Conservation (phyloP, 2,329 filamentous ascomycete genomes). For the Exophiala calicioides region DNA sequence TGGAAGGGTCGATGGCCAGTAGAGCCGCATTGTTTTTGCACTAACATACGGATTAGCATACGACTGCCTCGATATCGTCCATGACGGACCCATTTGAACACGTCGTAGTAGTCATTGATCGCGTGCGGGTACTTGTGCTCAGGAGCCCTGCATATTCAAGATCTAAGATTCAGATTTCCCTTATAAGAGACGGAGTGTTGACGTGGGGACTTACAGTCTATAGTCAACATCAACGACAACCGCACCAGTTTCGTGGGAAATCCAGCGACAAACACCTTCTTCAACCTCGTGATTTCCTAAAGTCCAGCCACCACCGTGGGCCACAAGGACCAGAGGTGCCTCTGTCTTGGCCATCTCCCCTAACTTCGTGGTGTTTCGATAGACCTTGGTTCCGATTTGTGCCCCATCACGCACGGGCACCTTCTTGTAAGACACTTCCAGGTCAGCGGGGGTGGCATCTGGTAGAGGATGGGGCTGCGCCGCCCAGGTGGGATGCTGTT, state of each 20-base stretch:
- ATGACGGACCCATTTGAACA: slow-evolving; percentile 7
- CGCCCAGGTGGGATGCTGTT: slow-evolving; percentile 4
- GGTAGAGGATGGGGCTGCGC: slow-evolving; percentile 1
- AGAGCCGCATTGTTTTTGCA: not conserved
- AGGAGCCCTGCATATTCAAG: slow-evolving; percentile 19
- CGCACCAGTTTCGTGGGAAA: slow-evolving; percentile 2
- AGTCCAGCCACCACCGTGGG: slow-evolving; percentile 2
- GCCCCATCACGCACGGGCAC: slow-evolving; percentile 3
- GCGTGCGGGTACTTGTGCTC: slow-evolving; percentile 29
- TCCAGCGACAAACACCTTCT: slow-evolving; percentile 9
- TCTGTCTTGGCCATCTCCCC: slow-evolving; percentile 2
- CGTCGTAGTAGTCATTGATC: slow-evolving; percentile 32
- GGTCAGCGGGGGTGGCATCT: not conserved
- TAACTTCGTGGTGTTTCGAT: no score
- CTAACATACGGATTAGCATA: not conserved
- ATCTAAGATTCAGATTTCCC: not conserved
- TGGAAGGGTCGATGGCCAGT: slow-evolving; percentile 3
- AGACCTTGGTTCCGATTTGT: slow-evolving; percentile 3
- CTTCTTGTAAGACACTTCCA: not conserved
- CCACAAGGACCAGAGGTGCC: slow-evolving; percentile 3
- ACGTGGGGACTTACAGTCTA: not conserved
- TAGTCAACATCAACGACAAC: slow-evolving; percentile 10
- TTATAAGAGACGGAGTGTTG: not conserved
- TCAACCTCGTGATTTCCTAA: slow-evolving; percentile 6
- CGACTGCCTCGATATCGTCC: no score